Percentiles rank a stretch among this genome's conserved stretches.
phyloP scores from a whole-genome alignment of 345 rosid species.

The Jatropha curcas region DNA sequence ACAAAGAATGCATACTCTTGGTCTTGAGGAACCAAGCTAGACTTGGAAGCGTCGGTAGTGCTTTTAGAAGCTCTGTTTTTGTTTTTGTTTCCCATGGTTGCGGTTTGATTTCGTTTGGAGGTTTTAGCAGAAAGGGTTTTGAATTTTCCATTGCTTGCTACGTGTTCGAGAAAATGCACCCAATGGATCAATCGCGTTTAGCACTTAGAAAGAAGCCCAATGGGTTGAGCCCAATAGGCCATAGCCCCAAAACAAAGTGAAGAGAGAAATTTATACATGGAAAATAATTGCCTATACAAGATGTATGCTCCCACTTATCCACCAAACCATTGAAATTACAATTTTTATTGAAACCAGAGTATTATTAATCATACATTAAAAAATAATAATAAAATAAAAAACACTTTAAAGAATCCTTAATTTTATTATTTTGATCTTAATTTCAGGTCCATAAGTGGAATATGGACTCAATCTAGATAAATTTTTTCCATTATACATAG shows the following conservation, averaged over 20 bases:
- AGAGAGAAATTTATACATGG: no score
- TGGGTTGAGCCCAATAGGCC: neutral
- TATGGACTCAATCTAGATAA: no score
- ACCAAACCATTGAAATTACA: no score
- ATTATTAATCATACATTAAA: no score
- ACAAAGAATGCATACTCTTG: slow-evolving; percentile 17
- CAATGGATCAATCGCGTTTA: neutral
- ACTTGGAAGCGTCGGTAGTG: slow-evolving; percentile 5
- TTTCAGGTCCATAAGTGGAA: no score
- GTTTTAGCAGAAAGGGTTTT: slow-evolving; percentile 6
- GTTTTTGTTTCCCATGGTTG: slow-evolving; percentile 21
- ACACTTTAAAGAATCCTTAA: neutral
- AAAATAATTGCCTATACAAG: no score
- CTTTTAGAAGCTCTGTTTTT: slow-evolving; percentile 12
- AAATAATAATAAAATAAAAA: no score
- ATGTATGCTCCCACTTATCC: no score
- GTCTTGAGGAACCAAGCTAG: slow-evolving; percentile 17
- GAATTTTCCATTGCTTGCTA: neutral
- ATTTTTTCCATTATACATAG: no score
- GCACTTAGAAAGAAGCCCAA: neutral
- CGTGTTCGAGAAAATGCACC: neutral
- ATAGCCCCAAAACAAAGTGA: neutral
- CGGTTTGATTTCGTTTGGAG: neutral
- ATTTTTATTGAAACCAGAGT: no score
- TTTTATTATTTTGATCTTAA: no score